Conservation (phyloP, 106 monocot species). For the Dioscorea dumetorum region DNA sequence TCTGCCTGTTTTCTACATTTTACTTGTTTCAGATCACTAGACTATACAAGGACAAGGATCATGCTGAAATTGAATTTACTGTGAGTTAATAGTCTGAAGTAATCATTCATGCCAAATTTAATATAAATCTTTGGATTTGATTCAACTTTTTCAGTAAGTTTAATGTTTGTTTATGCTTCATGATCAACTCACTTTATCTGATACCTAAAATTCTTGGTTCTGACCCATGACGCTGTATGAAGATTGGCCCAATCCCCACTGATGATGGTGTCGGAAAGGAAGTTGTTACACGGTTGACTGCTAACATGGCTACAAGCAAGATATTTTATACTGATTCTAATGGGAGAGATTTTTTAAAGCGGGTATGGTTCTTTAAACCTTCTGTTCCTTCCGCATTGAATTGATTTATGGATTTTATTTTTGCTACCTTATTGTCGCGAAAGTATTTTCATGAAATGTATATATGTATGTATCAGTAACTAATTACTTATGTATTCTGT, state of each 20-base stretch:
- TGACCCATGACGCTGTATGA: background rate
- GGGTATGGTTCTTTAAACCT: conserved; percentile 33
- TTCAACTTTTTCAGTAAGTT: no score
- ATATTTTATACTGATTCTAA: conserved; percentile 79
- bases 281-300: conserved; percentile 51
- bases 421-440: no score
- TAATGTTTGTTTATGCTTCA: no score
- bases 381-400: background rate
- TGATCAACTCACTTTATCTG: no score
- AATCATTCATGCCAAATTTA: no score
- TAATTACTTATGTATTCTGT: no score
- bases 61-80: conserved; percentile 53
- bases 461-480: no score
- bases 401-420: no score
- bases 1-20: background rate
- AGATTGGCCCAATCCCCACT: conserved; percentile 36
- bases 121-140: no score
- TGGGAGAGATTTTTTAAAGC: conserved; percentile 78
- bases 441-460: no score
- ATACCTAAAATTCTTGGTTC: background rate
- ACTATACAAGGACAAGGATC: conserved; percentile 51
- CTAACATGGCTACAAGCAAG: conserved; percentile 60
- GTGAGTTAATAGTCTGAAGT: conserved; percentile 15
- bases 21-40: conserved; percentile 29
- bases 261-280: conserved; percentile 46